Evolutionary conservation across 1,284 basidiomycete species (phyloP), one percentile per base, ranked within the genome.

Genomic region (Termitomyces sp.): DNA sequence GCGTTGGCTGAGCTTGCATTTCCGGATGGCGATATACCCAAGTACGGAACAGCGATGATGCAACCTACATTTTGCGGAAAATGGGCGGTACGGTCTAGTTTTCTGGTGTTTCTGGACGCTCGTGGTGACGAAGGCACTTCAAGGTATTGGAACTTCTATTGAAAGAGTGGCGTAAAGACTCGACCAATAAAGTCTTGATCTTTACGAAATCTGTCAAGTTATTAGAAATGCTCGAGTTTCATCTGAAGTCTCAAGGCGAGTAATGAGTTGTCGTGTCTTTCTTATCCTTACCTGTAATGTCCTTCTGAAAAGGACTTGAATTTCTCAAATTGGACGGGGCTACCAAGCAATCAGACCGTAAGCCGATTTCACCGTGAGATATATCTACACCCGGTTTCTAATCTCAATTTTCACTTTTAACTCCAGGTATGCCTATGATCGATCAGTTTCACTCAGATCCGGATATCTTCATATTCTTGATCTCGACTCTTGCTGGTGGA

Each of bases 171-270:
- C 70, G 72, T 40, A 78, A 74, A 58, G 84, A 86, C 54, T 61
- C 57, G 2, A 72, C 74, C 1, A 93, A 88, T 67, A 92, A 91
- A 64, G 85, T 92, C 21, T 72, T 93, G 21, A 83, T 93, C 49
- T 95, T 95, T 68, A 92, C 91, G 2, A 91, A 91, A 65, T 88
- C 88, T 1, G 82, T 91, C 53, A 91, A 90, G 64, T 70, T 95
- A 14, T 72, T 95, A 18, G 83, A 87, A 9, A 89, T 91, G 77
- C 69, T 95, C 33, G 81, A 87, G 48, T 84, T 79, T 59, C 84
- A 89, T 63, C 73, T 94, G 14, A 73, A 74, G 18, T 70, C 70
- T 6, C 70, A 74, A 60, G 70, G 86, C 86, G 34, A 40, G 61
- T 52, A n/a, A 10, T 42, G 19, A 11, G 39, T 33, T 50, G 46